Evolutionary conservation across 495 filamentous ascomycete genomes (phyloP), one percentile per base, ranked within the genome.

Genomic region (Penicillium simplicissimum): DNA sequence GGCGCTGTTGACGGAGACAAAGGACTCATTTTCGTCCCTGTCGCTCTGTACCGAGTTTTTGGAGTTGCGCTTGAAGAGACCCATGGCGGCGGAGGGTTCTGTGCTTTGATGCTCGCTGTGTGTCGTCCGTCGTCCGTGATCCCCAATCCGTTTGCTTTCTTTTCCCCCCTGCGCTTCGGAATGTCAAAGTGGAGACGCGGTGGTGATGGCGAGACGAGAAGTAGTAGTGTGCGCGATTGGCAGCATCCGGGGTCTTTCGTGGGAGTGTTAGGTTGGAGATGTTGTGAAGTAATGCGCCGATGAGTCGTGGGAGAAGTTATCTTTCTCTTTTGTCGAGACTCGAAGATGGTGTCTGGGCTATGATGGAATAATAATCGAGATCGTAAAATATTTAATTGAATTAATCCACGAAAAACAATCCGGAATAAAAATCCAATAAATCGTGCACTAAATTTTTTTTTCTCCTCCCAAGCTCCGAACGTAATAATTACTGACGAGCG

Each of bases 21-120:
- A 79, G 40, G 78, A 76, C 19, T 80, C 79, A 9, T 75, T 69
- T 52, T 79, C 79, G 34, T 79, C 75, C 55, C 69, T 75, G 28
- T 83, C 82, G 60, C 77, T 79, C 34, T 80, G 80, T 35, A 78
- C 76, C 28, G 76, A 81, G 35, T 74, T 71, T 67, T 84, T 87
- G 38, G 81, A 81, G 67, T 86, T 88, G 75, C 78, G 82, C 74
- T 80, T 82, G 75, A 89, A 89, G 59, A 89, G 75, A 64, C 87
- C 85, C 87, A 89, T 88, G 62, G 45, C 63, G 69, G 35, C 51
- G 33, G 51, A 19, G 14, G 28, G n/a, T 31, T 34, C 28, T 11
- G 48, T 52, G 14, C 48, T 45, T 34, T 11, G 8, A 23, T 52
- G 5, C 48, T 45, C 17, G 42, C 21, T 23, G 19, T 49, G 31